Evolutionary conservation across 345 rosid species (phyloP), one percentile per base, ranked within the genome.

Genomic region (Garcia nutans): DNA sequence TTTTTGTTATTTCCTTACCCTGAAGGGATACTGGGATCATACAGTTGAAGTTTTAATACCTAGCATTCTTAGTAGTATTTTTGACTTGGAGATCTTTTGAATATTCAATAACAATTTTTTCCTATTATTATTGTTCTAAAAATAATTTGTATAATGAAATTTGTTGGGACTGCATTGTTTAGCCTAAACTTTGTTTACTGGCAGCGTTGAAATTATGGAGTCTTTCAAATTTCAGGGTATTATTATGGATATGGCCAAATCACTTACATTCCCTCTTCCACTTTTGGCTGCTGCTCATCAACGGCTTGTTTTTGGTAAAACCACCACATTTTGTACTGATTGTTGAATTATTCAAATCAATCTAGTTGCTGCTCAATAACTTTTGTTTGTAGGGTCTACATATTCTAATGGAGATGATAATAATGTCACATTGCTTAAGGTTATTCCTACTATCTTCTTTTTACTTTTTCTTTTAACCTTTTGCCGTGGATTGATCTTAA

Each of bases 251-350:
- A 82, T 77, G 85, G 97, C 97, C 82, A 95, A 93, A 79, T 82
- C 80, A 15, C 89, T 91, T 61, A 71, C 83, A 67, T 95, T 95
- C 83, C 97, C 97, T 81, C 87, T 89, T 82, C 97, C 93, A 26
- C 92, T 95, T 76, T 79, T 87, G 78, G 89, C 97, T 31, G 85
- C 85, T 85, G 93, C 96, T 73, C 87, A 90, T 81, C 97, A 91
- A 80, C 97, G 91, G 76, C 86, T 95, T 69, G 84, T 89, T 80
- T 87, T 83, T 61, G 97, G 99, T 94, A 91, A 74, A 67, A 72
- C 22, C 6, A 59, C 73, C 49, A 31, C 55, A 17, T 10, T 22
- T 4, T 60, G 23, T 57, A 65, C 56, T 78, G 33, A 68, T 74
- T 64, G 33, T 50, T 71, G 37, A 56, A 58, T 31, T 26, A 52